Evolutionary conservation across 352 stramenopile species (phyloP).

Genomic region (Globisporangium abappressorium): DNA sequence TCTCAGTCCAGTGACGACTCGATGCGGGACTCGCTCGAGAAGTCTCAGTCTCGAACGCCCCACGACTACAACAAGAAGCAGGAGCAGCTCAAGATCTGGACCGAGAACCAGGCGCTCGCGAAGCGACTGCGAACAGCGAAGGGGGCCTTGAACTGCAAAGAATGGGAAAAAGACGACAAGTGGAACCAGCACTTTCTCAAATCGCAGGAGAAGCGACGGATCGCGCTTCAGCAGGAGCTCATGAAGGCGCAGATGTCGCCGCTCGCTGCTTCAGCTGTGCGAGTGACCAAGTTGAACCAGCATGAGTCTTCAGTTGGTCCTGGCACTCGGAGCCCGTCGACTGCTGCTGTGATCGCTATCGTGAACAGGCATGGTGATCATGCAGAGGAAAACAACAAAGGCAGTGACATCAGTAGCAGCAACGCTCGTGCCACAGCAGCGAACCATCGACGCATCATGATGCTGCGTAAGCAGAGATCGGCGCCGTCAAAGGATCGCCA

Average conservation of each 20-base stretch:
- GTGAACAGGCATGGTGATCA: background rate
- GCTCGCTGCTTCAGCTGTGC: constrained; percentile 31
- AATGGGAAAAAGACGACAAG: constrained; percentile 73
- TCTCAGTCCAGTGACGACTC: constrained; percentile 15
- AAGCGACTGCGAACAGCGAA: constrained; percentile 69
- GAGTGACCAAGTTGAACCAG: constrained; percentile 25
- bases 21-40: constrained; percentile 7
- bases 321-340: constrained; percentile 4
- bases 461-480: constrained; percentile 42
- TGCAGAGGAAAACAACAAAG: background rate
- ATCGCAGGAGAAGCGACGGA: constrained; percentile 47
- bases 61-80: constrained; percentile 67
- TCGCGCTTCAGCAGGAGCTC: constrained; percentile 54
- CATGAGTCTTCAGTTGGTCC: constrained; percentile 11
- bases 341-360: background rate
- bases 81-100: constrained; percentile 67
- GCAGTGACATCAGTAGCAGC: background rate
- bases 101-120: constrained; percentile 66
- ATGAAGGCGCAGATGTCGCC: constrained; percentile 39
- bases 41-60: background rate
- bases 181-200: constrained; percentile 68
- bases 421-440: constrained; percentile 29
- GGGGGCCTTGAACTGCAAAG: constrained; percentile 57
- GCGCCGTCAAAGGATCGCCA: background rate
- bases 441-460: constrained; percentile 57